These are phyloP conservation scores for Auxenochlorella pyrenoidosa DNA, from an alignment of 139 green algal species.

Conservation along the genomic window DNA sequence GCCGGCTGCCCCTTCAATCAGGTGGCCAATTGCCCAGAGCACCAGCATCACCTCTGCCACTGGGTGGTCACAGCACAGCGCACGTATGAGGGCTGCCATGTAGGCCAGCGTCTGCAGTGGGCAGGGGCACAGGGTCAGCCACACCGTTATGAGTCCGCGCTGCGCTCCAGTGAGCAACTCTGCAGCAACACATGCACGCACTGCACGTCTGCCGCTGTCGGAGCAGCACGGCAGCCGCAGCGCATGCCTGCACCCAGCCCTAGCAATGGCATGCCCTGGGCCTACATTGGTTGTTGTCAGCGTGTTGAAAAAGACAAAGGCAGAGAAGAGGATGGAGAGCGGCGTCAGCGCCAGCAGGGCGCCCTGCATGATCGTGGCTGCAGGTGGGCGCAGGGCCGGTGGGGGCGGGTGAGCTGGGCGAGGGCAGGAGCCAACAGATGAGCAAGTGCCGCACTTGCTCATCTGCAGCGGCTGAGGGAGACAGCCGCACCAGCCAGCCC, in stretches of 20 bases:
- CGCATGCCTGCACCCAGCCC: neutral
- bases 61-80: conserved; percentile 35
- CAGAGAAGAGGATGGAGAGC: conserved; percentile 48
- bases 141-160: no score
- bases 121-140: no score
- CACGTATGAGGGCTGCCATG: conserved; percentile 48
- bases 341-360: conserved; percentile 52
- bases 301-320: conserved; percentile 54
- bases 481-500: neutral
- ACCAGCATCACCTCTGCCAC: conserved; percentile 57
- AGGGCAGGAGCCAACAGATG: neutral
- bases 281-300: conserved; percentile 18
- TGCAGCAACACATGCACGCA: neutral
- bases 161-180: no score
- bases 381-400: neutral
- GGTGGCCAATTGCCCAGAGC: conserved; percentile 48
- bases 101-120: conserved; percentile 44
- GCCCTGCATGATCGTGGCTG: conserved; percentile 37
- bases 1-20: conserved; percentile 45
- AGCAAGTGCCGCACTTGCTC: neutral
- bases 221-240: neutral
- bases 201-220: no score
- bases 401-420: neutral
- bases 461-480: no score
- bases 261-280: no score